phyloP scores from a whole-genome alignment of 768 basidiomycete genomes.

The Leccinum obscurum region DNA sequence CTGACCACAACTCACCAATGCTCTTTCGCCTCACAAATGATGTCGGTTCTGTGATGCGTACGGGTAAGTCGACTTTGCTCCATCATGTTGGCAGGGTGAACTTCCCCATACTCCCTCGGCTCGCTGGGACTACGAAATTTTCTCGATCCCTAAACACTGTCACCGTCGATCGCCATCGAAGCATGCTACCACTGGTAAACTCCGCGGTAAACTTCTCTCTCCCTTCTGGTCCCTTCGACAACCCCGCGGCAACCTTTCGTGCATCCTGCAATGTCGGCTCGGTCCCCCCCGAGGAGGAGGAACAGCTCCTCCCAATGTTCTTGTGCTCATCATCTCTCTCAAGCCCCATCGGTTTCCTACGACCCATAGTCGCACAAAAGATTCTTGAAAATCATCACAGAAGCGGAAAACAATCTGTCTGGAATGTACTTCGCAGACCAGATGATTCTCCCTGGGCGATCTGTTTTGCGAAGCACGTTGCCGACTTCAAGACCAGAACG shows the following conservation, averaged over 20 bases:
- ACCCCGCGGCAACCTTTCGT: conserved; percentile 12
- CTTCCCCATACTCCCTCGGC: neutral
- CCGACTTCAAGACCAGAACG: conserved; percentile 17
- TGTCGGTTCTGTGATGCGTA: neutral
- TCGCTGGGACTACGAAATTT: neutral
- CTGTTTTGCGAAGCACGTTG: conserved; percentile 21
- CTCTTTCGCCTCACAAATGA: neutral
- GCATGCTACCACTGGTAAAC: conserved; percentile 24
- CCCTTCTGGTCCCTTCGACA: conserved; percentile 25
- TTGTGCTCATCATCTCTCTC: conserved; percentile 12
- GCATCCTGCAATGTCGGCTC: conserved; percentile 20
- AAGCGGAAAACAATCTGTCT: conserved; percentile 11
- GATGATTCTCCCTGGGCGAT: conserved; percentile 22
- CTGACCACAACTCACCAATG: conserved; percentile 1
- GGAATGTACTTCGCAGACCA: conserved; percentile 19
- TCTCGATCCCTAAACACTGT: conserved; percentile 3
- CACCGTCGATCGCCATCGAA: neutral
- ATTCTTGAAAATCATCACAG: conserved; percentile 15
- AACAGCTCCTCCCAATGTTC: conserved; percentile 24
- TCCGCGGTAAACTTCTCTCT: conserved; percentile 29
- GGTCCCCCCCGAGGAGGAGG: conserved; percentile 15
- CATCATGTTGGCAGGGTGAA: neutral
- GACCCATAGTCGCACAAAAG: conserved; percentile 12
- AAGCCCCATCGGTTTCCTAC: conserved; percentile 22
- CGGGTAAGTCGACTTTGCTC: neutral